Evolutionary conservation across 495 filamentous ascomycete species (phyloP).

Genomic region (Penicillium fimorum): DNA sequence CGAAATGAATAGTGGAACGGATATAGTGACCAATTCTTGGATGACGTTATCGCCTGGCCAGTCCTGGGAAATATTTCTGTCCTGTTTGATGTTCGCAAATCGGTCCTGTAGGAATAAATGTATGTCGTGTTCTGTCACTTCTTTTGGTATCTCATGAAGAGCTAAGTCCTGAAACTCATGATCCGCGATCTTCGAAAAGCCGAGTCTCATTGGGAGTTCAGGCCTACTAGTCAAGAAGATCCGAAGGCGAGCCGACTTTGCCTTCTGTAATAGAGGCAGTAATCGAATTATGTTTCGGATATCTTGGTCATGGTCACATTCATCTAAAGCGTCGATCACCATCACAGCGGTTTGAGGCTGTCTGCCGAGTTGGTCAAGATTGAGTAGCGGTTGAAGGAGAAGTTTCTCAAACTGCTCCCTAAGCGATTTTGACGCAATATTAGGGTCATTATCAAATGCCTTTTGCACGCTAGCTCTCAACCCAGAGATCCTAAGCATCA

Average conservation of each 20-base stretch:
- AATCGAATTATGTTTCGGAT: constrained; percentile 39
- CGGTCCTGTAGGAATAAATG: constrained; percentile 23
- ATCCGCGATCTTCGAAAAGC: constrained; percentile 24
- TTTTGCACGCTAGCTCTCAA: constrained; percentile 32
- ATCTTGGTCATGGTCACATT: constrained; percentile 46
- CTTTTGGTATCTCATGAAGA: constrained; percentile 27
- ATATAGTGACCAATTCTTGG: constrained; percentile 16
- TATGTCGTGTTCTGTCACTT: constrained; percentile 33
- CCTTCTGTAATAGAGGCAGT: constrained; percentile 22
- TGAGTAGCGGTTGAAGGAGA: constrained; percentile 39
- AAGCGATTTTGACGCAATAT: constrained; percentile 37
- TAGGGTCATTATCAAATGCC: constrained; percentile 37
- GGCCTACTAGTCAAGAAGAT: constrained; percentile 48
- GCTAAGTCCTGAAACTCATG: constrained; percentile 24
- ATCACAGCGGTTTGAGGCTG: constrained; percentile 27
- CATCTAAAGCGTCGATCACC: constrained; percentile 55
- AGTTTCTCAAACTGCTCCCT: constrained; percentile 51
- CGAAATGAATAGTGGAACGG: constrained; percentile 34
- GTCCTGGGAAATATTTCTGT: constrained; percentile 13
- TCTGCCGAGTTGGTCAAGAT: neutral
- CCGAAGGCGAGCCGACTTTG: constrained; percentile 16
- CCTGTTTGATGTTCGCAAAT: constrained; percentile 23
- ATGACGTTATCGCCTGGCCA: constrained; percentile 41
- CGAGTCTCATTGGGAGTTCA: constrained; percentile 41
- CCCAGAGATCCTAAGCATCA: constrained; percentile 28